phyloP scores from a whole-genome alignment of 2,329 filamentous ascomycete species.

The Blastomyces silverae region DNA sequence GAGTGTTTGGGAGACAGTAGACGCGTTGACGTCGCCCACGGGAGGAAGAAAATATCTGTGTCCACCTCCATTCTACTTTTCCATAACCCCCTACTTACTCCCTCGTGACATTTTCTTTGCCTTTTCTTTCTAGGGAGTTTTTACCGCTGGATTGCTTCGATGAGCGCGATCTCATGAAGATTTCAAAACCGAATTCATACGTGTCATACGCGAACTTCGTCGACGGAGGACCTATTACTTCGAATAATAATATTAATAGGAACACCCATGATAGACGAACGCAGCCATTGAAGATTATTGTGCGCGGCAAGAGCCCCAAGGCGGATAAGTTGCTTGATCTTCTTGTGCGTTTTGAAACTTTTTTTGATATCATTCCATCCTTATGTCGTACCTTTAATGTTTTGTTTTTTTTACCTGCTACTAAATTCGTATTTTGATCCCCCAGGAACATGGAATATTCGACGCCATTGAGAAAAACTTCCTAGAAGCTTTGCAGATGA shows the following conservation, averaged over 20 bases:
- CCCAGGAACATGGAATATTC: conserved; percentile 46
- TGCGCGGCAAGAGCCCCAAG: conserved; percentile 35
- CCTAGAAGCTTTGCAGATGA: conserved; percentile 44
- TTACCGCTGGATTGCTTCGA: conserved; percentile 33
- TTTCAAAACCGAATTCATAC: conserved; percentile 24
- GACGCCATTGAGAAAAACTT: conserved; percentile 40
- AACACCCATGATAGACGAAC: conserved; percentile 24
- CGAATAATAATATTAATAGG: neutral
- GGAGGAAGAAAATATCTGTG: neutral
- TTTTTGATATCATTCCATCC: conserved; percentile 1
- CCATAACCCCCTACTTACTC: neutral
- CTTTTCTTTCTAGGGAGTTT: conserved; percentile 30
- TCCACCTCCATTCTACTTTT: neutral
- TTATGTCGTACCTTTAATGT: too few relatives aligned
- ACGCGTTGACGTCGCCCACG: neutral
- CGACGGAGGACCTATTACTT: conserved; percentile 19
- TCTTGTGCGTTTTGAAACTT: conserved; percentile 34
- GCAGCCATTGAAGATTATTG: conserved; percentile 38
- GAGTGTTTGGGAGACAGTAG: conserved; percentile 12
- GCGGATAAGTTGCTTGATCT: conserved; percentile 44
- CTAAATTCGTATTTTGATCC: neutral
- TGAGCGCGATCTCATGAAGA: conserved; percentile 30
- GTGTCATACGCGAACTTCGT: conserved; percentile 30
- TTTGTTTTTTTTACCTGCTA: neutral
- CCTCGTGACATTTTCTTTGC: conserved; percentile 8